Base-by-base conservation (phyloP, 2,329 filamentous ascomycete genomes). In the Epichloe baconii region DNA sequence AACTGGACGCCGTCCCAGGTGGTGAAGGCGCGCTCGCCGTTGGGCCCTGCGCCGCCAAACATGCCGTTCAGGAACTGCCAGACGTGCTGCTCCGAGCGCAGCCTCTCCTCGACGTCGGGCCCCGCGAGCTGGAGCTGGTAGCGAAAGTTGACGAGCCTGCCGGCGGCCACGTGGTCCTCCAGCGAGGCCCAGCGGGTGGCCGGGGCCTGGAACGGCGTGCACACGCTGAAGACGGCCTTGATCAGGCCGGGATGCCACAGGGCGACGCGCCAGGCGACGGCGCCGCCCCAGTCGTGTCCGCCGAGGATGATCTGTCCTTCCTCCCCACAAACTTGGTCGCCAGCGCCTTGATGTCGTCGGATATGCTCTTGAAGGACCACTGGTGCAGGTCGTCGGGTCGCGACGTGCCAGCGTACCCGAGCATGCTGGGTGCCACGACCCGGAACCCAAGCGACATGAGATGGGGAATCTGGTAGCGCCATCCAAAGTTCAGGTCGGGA, bases 201-300 rank as follows among this genome's bases (percentile, higher is more conserved):
- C 0, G 85, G 84, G 3, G 78, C 66, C 3, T 61, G 61, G 65
- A 83, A 95, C 0, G 90, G 86, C 31, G 88, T 90, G 69, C 87
- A 93, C 54, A 95, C 72, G 57, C 79, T 79, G 71, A 95, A 91
- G 54, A 95, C 73, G 59, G 82, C 83, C 40, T 76, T 77, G 56
- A 95, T 72, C 12, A 94, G 72, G 41, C 82, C 69, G 0, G 87
- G 88, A 60, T 89, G 74, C 76, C 82, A 88, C 55, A 85, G 76
- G 14, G 83, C 81, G 52, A 85, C 70, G 50, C 88, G 80, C 75
- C 87, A 94, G 50, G 85, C 83, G 31, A 90, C 73, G 3, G 76
- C 74, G 59, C 87, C 89, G 65, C 91, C 91, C 87, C 91, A 96
- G 68, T 97, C 91, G 69, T 96, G 91, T 7, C 89, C 91, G 47